These are phyloP conservation scores for Polymyxa betae DNA, from an alignment of 208 protist genomes.

Conservation along the genomic window DNA sequence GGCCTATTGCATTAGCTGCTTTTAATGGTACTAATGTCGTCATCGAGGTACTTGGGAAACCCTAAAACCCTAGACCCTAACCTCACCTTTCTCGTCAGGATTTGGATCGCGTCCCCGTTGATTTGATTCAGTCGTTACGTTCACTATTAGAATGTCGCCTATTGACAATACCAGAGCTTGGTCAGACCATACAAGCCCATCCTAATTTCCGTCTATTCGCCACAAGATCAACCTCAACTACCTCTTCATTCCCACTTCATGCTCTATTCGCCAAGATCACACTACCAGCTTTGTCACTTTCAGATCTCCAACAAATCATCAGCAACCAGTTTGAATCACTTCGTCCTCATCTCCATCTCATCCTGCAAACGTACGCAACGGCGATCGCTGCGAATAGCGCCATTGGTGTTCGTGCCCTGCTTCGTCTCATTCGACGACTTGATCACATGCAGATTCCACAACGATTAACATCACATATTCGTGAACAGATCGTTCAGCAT, in stretches of 20 bases:
- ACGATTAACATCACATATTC: background rate
- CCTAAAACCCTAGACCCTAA: background rate
- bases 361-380: slow-evolving; percentile 13
- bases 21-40: slow-evolving; percentile 94
- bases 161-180: slow-evolving; percentile 93
- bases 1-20: slow-evolving; percentile 90
- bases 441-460: background rate
- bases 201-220: background rate
- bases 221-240: background rate
- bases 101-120: slow-evolving; percentile 95
- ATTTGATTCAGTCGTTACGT: slow-evolving; percentile 92
- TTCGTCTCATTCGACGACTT: background rate
- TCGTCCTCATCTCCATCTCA: background rate
- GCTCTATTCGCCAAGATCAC: background rate
- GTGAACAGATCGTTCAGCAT: background rate
- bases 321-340: slow-evolving; percentile 22
- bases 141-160: slow-evolving; percentile 91
- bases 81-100: slow-evolving; percentile 65
- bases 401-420: background rate
- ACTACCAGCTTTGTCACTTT: background rate
- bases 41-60: slow-evolving; percentile 83
- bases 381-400: background rate
- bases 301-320: background rate
- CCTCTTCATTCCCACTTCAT: background rate
- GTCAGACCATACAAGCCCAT: slow-evolving; percentile 78